Percentiles rank a stretch among this genome's conserved stretches.
These are phyloP conservation scores for Lyophyllum decastes DNA, from an alignment of 768 basidiomycete genomes.

Conservation along the genomic window DNA sequence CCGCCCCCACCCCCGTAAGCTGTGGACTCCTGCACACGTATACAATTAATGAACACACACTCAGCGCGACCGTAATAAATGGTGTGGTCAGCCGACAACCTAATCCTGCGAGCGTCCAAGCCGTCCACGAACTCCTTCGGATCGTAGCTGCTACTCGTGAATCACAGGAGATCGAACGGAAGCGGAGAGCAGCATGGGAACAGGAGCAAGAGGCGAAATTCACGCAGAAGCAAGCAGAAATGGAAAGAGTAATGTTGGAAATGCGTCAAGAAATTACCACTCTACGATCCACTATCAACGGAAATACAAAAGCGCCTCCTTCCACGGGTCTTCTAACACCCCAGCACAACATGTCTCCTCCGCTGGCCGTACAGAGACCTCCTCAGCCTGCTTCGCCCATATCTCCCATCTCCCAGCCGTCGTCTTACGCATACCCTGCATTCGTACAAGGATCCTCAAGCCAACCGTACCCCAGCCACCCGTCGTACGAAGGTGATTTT, in stretches of 20 bases:
- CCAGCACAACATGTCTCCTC: slow-evolving; percentile 31
- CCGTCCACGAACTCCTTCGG: slow-evolving; percentile 63
- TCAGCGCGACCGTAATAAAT: slow-evolving; percentile 13
- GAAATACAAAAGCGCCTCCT: slow-evolving; percentile 16
- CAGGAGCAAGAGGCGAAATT: slow-evolving; percentile 66
- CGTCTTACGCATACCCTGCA: slow-evolving; percentile 27
- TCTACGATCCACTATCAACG: slow-evolving; percentile 42
- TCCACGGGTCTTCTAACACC: slow-evolving; percentile 26
- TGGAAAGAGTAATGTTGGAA: slow-evolving; percentile 55
- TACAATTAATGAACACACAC: neutral
- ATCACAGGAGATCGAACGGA: slow-evolving; percentile 60
- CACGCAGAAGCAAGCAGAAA: slow-evolving; percentile 54
- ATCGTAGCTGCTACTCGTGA: slow-evolving; percentile 57
- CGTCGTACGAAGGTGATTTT: slow-evolving; percentile 14
- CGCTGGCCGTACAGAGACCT: slow-evolving; percentile 28
- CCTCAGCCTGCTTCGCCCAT: slow-evolving; percentile 33
- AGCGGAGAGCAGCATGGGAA: slow-evolving; percentile 67
- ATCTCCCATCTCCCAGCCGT: slow-evolving; percentile 36
- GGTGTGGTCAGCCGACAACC: slow-evolving; percentile 27
- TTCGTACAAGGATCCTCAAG: slow-evolving; percentile 42
- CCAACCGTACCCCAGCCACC: slow-evolving; percentile 20
- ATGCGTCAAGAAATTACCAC: slow-evolving; percentile 54
- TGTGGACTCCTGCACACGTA: neutral
- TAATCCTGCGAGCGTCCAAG: slow-evolving; percentile 37
- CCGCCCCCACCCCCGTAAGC: slow-evolving; percentile 41